phyloP scores from a whole-genome alignment of 2,329 filamentous ascomycete genomes.

The Ophiostoma perfectum region DNA sequence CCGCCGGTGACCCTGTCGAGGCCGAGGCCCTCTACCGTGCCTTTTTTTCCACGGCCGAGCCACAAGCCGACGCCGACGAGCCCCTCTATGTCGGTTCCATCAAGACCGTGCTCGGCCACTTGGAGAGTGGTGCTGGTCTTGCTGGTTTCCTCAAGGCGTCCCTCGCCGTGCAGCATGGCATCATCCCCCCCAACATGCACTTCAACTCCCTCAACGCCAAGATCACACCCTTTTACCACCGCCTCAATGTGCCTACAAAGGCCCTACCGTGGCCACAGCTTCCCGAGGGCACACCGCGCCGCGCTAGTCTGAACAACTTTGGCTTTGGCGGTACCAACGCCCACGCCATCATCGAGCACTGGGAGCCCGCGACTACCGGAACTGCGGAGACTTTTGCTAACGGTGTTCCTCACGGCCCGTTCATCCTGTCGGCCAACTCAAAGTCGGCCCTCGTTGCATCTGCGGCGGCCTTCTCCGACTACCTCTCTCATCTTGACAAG shows the following conservation, averaged over 20 bases:
- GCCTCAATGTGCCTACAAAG: constrained; percentile 35
- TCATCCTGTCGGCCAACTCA: constrained; percentile 38
- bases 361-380: constrained; percentile 24
- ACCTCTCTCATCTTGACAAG: constrained; percentile 28
- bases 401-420: constrained; percentile 27
- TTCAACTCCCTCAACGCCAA: constrained; percentile 38
- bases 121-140: constrained; percentile 46
- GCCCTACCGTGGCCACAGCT: constrained; percentile 35
- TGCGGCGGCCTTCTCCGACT: constrained; percentile 30
- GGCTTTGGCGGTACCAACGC: constrained; percentile 43
- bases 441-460: constrained; percentile 33
- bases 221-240: constrained; percentile 35
- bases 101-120: constrained; percentile 46
- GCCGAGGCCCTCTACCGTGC: constrained; percentile 40
- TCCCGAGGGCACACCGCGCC: constrained; percentile 35
- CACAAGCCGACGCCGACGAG: neutral
- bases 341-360: constrained; percentile 41
- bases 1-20: constrained; percentile 34
- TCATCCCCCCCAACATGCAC: constrained; percentile 42
- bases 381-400: constrained; percentile 17
- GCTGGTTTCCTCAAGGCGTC: constrained; percentile 45
- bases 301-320: constrained; percentile 43
- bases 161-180: constrained; percentile 37
- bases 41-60: constrained; percentile 33
- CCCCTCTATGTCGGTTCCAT: constrained; percentile 38